Evolutionary conservation across 2,329 filamentous ascomycete species (phyloP).

Genomic region (Clonostachys rhizophaga): DNA sequence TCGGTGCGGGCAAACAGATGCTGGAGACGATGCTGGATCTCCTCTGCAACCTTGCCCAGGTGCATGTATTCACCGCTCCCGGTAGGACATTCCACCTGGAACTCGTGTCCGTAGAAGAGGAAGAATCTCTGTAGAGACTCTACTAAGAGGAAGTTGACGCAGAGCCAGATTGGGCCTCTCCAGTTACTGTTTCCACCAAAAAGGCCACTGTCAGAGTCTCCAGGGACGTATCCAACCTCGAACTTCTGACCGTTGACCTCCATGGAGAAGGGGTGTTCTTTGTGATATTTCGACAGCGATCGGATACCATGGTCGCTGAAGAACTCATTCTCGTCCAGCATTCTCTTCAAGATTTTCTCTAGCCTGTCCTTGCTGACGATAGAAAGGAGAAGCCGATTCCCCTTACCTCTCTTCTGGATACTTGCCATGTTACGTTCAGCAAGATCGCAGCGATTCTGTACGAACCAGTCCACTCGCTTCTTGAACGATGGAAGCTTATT

Average conservation of each 20-base stretch:
- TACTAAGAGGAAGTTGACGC: conserved; percentile 90
- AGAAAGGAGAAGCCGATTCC: conserved; percentile 79
- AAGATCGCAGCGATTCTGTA: conserved; percentile 79
- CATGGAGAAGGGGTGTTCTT: conserved; percentile 89
- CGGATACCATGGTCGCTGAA: conserved; percentile 86
- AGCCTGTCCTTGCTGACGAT: conserved; percentile 92
- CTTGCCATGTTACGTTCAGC: conserved; percentile 93
- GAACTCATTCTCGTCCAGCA: conserved; percentile 94
- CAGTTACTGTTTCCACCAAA: conserved; percentile 98
- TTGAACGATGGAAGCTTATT: conserved; percentile 91
- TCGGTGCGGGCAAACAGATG: conserved; percentile 84
- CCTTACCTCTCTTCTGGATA: conserved; percentile 86
- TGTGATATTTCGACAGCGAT: conserved; percentile 87
- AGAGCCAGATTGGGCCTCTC: conserved; percentile 93
- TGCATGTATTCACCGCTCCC: conserved; percentile 95
- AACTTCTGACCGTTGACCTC: conserved; percentile 90
- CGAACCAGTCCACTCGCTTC: conserved; percentile 89
- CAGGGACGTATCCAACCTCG: conserved; percentile 82
- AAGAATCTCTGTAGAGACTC: conserved; percentile 94
- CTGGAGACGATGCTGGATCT: conserved; percentile 90
- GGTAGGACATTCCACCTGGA: conserved; percentile 90
- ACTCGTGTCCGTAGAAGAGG: conserved; percentile 86
- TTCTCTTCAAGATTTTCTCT: conserved; percentile 80
- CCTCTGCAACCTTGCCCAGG: conserved; percentile 88
- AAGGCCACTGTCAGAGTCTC: conserved; percentile 92